phyloP scores from a whole-genome alignment of 2,329 filamentous ascomycete genomes.

The Emericellopsis cladophorae region DNA sequence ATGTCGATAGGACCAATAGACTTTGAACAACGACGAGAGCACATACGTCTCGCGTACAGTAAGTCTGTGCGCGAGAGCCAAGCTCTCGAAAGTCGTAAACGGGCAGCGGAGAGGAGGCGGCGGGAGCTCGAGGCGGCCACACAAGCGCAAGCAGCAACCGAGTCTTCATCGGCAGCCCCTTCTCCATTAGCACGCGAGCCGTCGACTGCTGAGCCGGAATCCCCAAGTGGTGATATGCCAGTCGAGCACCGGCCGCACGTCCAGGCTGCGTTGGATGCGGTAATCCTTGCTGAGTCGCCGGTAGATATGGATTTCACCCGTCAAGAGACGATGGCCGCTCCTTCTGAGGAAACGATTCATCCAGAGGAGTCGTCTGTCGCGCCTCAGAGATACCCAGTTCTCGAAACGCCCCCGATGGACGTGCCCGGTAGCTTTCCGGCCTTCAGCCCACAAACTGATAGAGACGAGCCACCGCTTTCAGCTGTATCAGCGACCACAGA shows the following conservation, averaged over 20 bases:
- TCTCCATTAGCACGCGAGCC: not conserved
- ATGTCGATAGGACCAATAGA: conserved; percentile 64
- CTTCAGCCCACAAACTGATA: conserved; percentile 20
- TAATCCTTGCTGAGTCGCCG: not conserved
- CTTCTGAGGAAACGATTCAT: not conserved
- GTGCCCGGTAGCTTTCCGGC: conserved; percentile 51
- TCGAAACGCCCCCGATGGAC: conserved; percentile 54
- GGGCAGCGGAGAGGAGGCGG: conserved; percentile 36
- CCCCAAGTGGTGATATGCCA: not conserved
- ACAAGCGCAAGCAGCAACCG: conserved; percentile 22
- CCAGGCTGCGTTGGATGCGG: not conserved
- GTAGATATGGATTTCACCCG: not conserved
- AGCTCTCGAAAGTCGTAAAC: conserved; percentile 40
- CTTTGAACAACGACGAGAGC: conserved; percentile 69
- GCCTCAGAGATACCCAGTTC: conserved; percentile 2
- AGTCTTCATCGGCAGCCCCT: conserved; percentile 1
- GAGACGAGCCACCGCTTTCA: conserved; percentile 40
- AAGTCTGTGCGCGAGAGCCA: conserved; percentile 69
- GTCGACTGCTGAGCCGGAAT: conserved; percentile 6
- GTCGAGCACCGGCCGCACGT: not conserved
- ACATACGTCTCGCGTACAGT: conserved; percentile 75
- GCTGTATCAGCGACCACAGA: conserved; percentile 47
- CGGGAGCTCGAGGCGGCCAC: conserved; percentile 36
- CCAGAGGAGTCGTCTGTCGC: not conserved
- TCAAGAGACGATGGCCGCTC: not conserved